Conservation (phyloP, 345 rosid genomes). For the Crucihimalaya himalaica region DNA sequence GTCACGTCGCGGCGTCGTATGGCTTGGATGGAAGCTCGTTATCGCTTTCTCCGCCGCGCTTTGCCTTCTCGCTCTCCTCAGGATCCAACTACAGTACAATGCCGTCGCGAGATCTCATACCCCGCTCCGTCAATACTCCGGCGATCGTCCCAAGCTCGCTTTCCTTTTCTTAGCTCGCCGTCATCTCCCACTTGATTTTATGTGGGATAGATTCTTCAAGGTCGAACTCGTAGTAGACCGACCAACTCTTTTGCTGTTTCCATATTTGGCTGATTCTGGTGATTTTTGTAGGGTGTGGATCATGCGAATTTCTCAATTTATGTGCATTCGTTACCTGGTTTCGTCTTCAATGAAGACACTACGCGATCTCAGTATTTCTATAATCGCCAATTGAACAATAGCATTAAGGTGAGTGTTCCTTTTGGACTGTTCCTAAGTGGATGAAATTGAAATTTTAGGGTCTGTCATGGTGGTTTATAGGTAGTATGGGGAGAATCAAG, state of each 20-base stretch:
- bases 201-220: slow-evolving; percentile 79
- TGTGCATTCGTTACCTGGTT: slow-evolving; percentile 80
- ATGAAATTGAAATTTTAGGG: not conserved
- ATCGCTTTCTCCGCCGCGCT: slow-evolving; percentile 56
- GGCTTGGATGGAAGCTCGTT: slow-evolving; percentile 71
- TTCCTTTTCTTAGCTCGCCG: slow-evolving; percentile 69
- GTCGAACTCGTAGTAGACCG: slow-evolving; percentile 24
- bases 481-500: slow-evolving; percentile 90
- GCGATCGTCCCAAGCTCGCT: slow-evolving; percentile 62
- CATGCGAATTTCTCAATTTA: slow-evolving; percentile 62
- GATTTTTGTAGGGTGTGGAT: slow-evolving; percentile 56
- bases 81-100: slow-evolving; percentile 52
- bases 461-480: slow-evolving; percentile 42
- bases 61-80: slow-evolving; percentile 59
- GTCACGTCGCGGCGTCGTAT: slow-evolving; percentile 52
- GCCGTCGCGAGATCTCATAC: slow-evolving; percentile 42
- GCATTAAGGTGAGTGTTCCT: slow-evolving; percentile 61
- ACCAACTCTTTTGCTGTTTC: not conserved
- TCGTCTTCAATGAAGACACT: slow-evolving; percentile 66
- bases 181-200: slow-evolving; percentile 67
- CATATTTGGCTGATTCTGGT: slow-evolving; percentile 3
- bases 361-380: slow-evolving; percentile 67
- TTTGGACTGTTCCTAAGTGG: too few species aligned
- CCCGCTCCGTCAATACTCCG: slow-evolving; percentile 27
- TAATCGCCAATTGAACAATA: slow-evolving; percentile 68